Base-by-base conservation (phyloP, 345 rosid species). In the Eucalyptus virginea region DNA sequence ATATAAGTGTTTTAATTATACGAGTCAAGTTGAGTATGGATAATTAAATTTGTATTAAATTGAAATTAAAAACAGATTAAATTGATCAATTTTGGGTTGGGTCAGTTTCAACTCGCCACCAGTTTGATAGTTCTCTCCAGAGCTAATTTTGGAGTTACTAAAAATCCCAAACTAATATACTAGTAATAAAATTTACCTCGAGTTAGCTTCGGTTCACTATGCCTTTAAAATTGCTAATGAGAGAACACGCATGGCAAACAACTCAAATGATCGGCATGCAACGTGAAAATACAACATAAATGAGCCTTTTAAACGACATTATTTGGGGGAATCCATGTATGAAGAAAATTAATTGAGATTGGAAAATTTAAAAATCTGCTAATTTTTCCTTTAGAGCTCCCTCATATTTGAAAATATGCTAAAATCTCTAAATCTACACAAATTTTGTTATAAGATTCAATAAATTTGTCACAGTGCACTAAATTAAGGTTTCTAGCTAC, bases 101-200 rank as follows among this genome's bases (percentile, higher is more conserved):
- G 3, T 56, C 5, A 23, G 0, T 56, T 56, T 56, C 30, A 10
- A 56, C 62, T 24, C 30, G 2, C 13, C 62, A 56, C 1, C 14
- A 0, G 0, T 56, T 56, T 24, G 14, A 24, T 1, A 56, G 1
- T 24, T 56, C 6, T 56, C 3, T 1, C 30, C 0, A 10, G 1
- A 56, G 30, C 7, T 32, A 5, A 17, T 69, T 69, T 6, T 34
- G 0, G 1, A 7, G 12, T 10, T 6, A 24, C 28, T 6, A 19
- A 77, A 77, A 37, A 40, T 40, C 47, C 12, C 9, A 21, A 34
- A 21, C 5, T 19, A 24, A 23, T 4, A 6, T 62, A 52, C 24
- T 0, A 0, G 2, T 3, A 52, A 52, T 3, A 52, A 52, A 19
- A 69, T 18, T 21, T 5, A 0, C 13, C 2, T 8, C 0, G 2